These are phyloP conservation scores for Nakazawaea ernobii DNA, from an alignment of 805 yeast genomes.

Conservation along the genomic window DNA sequence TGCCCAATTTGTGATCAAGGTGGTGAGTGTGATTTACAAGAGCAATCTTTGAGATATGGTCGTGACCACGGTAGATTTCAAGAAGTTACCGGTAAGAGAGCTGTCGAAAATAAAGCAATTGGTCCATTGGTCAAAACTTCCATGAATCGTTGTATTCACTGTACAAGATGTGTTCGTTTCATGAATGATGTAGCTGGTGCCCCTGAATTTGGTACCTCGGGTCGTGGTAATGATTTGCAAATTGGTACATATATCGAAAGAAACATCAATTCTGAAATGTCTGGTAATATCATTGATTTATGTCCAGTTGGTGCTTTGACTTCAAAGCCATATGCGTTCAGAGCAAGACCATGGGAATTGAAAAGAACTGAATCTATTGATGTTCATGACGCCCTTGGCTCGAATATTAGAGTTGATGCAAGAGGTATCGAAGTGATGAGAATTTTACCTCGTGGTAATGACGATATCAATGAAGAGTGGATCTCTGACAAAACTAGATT, in stretches of 20 bases:
- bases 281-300: constrained; percentile 81
- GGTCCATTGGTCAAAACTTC: constrained; percentile 88
- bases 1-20: constrained; percentile 94
- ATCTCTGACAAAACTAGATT: constrained; percentile 82
- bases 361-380: constrained; percentile 84
- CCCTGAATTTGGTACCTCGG: constrained; percentile 82
- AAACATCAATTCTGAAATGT: constrained; percentile 76
- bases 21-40: constrained; percentile 91
- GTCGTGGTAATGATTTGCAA: constrained; percentile 90
- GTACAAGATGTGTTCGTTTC: constrained; percentile 87
- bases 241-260: constrained; percentile 86
- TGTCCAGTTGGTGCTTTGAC: constrained; percentile 94
- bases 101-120: constrained; percentile 84
- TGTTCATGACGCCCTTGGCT: constrained; percentile 78
- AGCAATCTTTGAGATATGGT: constrained; percentile 79
- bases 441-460: constrained; percentile 79
- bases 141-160: constrained; percentile 90
- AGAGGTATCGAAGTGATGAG: constrained; percentile 87
- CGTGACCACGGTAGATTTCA: constrained; percentile 80
- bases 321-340: constrained; percentile 86
- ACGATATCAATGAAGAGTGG: constrained; percentile 89
- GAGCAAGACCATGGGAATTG: constrained; percentile 90
- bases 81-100: constrained; percentile 80
- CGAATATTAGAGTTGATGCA: constrained; percentile 78
- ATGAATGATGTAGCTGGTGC: constrained; percentile 91